phyloP scores from a whole-genome alignment of 768 basidiomycete species.

The Sarcodon sp. region DNA sequence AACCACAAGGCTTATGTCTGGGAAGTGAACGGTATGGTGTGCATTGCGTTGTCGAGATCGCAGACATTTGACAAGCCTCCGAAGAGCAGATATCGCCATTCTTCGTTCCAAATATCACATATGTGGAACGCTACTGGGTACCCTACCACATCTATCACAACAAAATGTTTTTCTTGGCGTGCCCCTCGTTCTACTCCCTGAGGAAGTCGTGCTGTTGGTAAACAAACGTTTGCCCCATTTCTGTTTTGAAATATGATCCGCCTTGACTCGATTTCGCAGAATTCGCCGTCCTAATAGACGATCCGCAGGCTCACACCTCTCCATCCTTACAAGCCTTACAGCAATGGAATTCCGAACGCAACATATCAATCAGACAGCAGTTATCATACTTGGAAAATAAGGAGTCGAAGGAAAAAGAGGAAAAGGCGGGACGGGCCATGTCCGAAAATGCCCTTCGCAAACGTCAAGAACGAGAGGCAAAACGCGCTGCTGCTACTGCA shows the following conservation, averaged over 20 bases:
- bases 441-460: conserved; percentile 53
- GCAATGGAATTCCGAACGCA: conserved; percentile 38
- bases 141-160: conserved; percentile 87
- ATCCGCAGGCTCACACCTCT: conserved; percentile 40
- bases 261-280: conserved; percentile 26
- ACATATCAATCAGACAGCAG: conserved; percentile 33
- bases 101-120: conserved; percentile 73
- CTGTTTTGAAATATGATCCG: background rate
- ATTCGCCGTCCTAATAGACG: conserved; percentile 66
- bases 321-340: conserved; percentile 35
- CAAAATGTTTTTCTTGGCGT: conserved; percentile 94
- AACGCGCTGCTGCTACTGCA: conserved; percentile 14
- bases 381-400: conserved; percentile 35
- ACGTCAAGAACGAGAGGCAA: conserved; percentile 55
- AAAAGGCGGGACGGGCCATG: conserved; percentile 14
- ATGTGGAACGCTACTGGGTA: conserved; percentile 80
- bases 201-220: conserved; percentile 84
- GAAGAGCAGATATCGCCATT: conserved; percentile 55
- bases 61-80: background rate
- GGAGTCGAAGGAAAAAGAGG: conserved; percentile 23
- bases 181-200: conserved; percentile 81
- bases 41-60: background rate
- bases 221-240: conserved; percentile 48
- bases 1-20: conserved; percentile 81
- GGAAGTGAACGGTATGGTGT: conserved; percentile 61